Evolutionary conservation across 2,329 filamentous ascomycete species (phyloP).

Genomic region (Claviceps sp.): DNA sequence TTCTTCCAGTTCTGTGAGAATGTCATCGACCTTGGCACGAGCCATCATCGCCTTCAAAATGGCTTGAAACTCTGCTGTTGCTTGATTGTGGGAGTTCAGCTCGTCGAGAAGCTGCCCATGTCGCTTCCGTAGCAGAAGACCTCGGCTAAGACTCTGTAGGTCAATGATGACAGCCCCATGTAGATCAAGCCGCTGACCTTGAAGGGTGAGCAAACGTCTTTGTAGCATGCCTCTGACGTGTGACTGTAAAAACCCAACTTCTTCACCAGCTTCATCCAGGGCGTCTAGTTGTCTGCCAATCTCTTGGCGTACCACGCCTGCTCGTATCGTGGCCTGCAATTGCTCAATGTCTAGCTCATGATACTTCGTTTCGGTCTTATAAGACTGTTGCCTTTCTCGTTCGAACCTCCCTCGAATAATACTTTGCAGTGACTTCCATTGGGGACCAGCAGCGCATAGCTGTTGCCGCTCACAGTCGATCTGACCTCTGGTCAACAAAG

Average conservation of each 20-base stretch:
- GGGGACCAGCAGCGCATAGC: conserved; percentile 33
- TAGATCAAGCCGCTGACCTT: conserved; percentile 41
- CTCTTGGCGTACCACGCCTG: conserved; percentile 38
- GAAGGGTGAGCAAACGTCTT: conserved; percentile 33
- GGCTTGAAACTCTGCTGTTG: conserved; percentile 59
- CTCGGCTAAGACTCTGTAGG: conserved; percentile 56
- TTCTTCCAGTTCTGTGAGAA: conserved; percentile 66
- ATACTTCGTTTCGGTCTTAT: conserved; percentile 34
- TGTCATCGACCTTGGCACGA: conserved; percentile 57
- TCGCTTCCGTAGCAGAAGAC: conserved; percentile 47
- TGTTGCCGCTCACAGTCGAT: conserved; percentile 36
- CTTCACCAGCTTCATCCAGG: conserved; percentile 31
- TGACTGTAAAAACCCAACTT: conserved; percentile 41
- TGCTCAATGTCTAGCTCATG: conserved; percentile 29
- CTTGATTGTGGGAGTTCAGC: conserved; percentile 53
- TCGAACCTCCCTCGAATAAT: conserved; percentile 32
- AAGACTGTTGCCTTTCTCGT: conserved; percentile 29
- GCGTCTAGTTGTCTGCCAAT: conserved; percentile 33
- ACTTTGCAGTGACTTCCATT: conserved; percentile 33
- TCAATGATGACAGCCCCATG: conserved; percentile 42
- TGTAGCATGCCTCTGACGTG: conserved; percentile 47
- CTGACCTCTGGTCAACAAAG: conserved; percentile 43
- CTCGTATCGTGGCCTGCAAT: conserved; percentile 40
- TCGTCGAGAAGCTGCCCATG: conserved; percentile 52
- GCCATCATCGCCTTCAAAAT: conserved; percentile 67